These are phyloP conservation scores for Cryptomeria japonica DNA, from an alignment of 75 land plant species.

Conservation along the genomic window DNA sequence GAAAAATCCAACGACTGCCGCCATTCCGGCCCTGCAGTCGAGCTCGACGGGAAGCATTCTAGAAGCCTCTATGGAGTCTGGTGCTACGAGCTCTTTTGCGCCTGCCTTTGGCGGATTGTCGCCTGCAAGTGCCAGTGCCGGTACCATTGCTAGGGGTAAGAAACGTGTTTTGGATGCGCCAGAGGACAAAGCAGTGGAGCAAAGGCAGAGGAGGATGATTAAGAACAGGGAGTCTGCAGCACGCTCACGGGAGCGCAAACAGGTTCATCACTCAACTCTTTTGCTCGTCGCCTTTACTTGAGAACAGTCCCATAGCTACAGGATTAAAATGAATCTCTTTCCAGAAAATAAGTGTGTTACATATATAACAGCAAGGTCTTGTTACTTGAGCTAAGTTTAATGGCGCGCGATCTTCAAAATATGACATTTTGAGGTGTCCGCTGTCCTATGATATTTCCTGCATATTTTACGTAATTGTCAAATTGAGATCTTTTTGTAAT, in stretches of 20 bases:
- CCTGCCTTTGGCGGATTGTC: background rate
- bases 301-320: no score
- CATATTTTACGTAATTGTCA: no score
- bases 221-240: slow-evolving; percentile 76
- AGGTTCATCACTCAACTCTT: slow-evolving; percentile 26
- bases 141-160: slow-evolving; percentile 6
- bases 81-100: background rate
- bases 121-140: background rate
- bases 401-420: no score
- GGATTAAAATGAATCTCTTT: no score
- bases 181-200: slow-evolving; percentile 50
- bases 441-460: no score
- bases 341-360: no score
- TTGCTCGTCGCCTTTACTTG: background rate
- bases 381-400: no score
- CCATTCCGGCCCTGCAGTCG: background rate
- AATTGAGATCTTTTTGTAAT: no score
- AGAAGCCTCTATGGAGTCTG: slow-evolving; percentile 1
- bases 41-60: background rate
- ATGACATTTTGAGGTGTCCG: no score
- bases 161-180: slow-evolving; percentile 12
- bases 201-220: slow-evolving; percentile 66
- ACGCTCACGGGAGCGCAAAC: slow-evolving; percentile 62
- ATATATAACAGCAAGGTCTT: no score
- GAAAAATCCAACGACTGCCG: background rate